phyloP scores from a whole-genome alignment of 192 early-diverging fungal species.

The Coemansia sp. region DNA sequence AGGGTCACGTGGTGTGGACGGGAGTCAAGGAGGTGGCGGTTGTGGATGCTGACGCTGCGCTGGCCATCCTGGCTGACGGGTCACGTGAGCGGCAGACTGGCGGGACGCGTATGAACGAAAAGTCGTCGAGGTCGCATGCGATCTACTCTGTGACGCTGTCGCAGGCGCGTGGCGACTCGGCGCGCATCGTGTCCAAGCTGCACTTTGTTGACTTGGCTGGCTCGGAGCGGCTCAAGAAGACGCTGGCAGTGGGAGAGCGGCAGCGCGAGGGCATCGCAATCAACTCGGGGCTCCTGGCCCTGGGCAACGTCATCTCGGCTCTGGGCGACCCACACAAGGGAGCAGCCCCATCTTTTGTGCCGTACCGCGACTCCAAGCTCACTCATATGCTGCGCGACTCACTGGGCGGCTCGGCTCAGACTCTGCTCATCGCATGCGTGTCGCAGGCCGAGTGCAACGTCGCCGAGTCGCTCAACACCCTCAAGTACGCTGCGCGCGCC shows the following conservation, averaged over 20 bases:
- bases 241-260: constrained; percentile 89
- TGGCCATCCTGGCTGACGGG: constrained; percentile 67
- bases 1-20: constrained; percentile 82
- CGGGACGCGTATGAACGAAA: constrained; percentile 95
- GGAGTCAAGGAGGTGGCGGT: constrained; percentile 79
- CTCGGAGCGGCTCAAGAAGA: constrained; percentile 92
- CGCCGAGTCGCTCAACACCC: constrained; percentile 91
- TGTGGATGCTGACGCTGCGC: constrained; percentile 62
- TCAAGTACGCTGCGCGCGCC: constrained; percentile 94
- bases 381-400: constrained; percentile 95
- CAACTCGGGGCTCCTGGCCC: constrained; percentile 90
- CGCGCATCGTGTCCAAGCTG: constrained; percentile 77
- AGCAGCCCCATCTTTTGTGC: constrained; percentile 61
- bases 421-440: constrained; percentile 95
- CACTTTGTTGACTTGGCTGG: constrained; percentile 99
- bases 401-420: constrained; percentile 92
- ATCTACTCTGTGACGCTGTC: constrained; percentile 89
- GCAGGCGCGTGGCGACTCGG: constrained; percentile 58
- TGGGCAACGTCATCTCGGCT: constrained; percentile 97
- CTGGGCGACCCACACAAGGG: constrained; percentile 63
- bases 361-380: constrained; percentile 96
- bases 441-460: constrained; percentile 83
- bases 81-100: constrained; percentile 79
- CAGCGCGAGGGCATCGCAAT: constrained; percentile 97
- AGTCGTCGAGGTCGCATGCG: constrained; percentile 92